Evolutionary conservation across 1,284 basidiomycete genomes (phyloP).

Genomic region (Agroathelia rolfsii): DNA sequence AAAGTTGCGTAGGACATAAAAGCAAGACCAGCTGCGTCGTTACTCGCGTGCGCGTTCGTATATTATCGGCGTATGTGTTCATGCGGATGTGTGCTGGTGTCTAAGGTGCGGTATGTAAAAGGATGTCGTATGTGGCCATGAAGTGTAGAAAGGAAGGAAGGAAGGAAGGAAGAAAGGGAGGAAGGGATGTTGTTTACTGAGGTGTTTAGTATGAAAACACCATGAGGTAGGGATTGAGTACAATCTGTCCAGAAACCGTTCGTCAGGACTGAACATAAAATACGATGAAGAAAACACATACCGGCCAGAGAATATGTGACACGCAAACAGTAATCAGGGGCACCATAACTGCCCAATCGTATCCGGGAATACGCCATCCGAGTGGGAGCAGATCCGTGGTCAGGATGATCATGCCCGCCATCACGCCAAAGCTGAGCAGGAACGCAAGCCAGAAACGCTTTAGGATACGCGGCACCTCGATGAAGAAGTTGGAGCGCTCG

Average conservation of each 20-base stretch:
- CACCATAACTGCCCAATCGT: constrained; percentile 31
- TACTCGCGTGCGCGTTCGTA: no score
- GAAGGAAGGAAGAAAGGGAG: no score
- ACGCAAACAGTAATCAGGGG: constrained; percentile 26
- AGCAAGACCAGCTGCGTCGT: no score
- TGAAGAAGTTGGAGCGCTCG: constrained; percentile 51
- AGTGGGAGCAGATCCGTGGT: constrained; percentile 23
- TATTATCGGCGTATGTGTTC: no score
- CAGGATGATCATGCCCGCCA: constrained; percentile 27
- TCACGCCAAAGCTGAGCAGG: constrained; percentile 24
- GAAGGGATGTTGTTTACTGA: no score
- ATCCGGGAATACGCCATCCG: constrained; percentile 29
- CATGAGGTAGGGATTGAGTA: constrained; percentile 37
- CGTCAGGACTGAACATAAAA: not conserved
- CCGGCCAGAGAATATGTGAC: constrained; percentile 31
- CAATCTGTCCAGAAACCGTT: constrained; percentile 18
- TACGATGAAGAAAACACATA: constrained; percentile 12
- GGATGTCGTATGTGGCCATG: no score
- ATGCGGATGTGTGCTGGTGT: no score
- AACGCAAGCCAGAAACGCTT: constrained; percentile 41
- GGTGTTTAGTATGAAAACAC: no score
- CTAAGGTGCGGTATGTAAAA: no score
- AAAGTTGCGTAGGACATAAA: no score
- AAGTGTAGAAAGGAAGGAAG: no score
- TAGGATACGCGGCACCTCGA: constrained; percentile 46